A percentile compares a stretch with the other conserved stretches of the same genome.
These are phyloP conservation scores for Nicotiana otophora DNA, from an alignment of 257 asterid genomes.

Conservation along the genomic window DNA sequence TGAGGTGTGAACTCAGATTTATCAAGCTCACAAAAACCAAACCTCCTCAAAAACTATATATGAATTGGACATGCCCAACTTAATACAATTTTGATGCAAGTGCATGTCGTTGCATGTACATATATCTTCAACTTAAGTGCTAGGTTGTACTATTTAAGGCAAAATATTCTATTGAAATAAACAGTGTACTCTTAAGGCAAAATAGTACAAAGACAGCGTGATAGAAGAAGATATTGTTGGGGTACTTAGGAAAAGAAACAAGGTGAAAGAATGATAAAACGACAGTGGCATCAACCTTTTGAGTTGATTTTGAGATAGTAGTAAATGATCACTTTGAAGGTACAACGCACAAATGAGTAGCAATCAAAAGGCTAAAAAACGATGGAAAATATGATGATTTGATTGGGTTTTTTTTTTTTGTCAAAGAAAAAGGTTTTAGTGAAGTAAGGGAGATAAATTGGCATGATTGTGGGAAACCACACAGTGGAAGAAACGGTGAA, in stretches of 20 bases:
- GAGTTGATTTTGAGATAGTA: neutral
- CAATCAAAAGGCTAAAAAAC: neutral
- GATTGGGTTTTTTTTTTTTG: conserved; percentile 31
- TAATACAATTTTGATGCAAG: too few relatives aligned
- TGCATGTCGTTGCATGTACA: too few relatives aligned
- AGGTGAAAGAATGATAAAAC: neutral
- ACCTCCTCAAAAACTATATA: too few relatives aligned
- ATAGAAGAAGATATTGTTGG: neutral
- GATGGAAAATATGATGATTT: conserved; percentile 16
- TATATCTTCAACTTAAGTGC: neutral
- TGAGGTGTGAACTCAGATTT: too few relatives aligned
- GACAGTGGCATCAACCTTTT: neutral
- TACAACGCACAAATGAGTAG: conserved; percentile 4
- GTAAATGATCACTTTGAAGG: neutral
- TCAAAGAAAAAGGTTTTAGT: conserved; percentile 45
- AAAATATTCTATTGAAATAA: too few relatives aligned
- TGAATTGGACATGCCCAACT: too few relatives aligned
- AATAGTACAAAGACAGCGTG: neutral
- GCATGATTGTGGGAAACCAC: conserved; percentile 44
- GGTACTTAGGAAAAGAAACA: neutral
- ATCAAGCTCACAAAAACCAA: too few relatives aligned
- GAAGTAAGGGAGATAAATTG: neutral
- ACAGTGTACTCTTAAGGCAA: neutral
- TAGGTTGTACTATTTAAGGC: neutral
- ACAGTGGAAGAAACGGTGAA: conserved; percentile 77